Evolutionary conservation across 805 yeast species (phyloP).

Genomic region (Saturnispora bothae): DNA sequence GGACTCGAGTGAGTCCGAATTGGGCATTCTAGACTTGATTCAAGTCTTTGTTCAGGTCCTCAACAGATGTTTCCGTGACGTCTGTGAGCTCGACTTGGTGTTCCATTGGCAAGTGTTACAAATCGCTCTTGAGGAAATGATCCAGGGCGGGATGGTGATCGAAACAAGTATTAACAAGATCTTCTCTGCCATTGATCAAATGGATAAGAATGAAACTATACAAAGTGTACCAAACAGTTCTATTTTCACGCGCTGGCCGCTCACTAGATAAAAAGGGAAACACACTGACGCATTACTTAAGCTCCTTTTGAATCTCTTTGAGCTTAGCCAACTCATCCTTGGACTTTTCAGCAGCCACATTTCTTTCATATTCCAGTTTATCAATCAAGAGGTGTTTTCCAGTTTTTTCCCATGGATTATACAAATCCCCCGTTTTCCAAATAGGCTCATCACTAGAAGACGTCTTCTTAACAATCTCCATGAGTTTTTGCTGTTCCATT

Average conservation of each 20-base stretch:
- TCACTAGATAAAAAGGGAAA: not conserved
- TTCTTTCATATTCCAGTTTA: slow-evolving; percentile 37
- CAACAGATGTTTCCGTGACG: slow-evolving; percentile 87
- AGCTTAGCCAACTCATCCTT: slow-evolving; percentile 31
- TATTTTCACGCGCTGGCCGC: slow-evolving; percentile 5
- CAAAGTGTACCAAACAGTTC: not conserved
- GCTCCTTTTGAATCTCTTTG: slow-evolving; percentile 28
- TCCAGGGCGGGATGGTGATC: slow-evolving; percentile 97
- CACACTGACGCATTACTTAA: not conserved
- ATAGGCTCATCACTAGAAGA: slow-evolving; percentile 64
- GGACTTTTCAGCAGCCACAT: slow-evolving; percentile 32
- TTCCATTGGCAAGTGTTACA: slow-evolving; percentile 97
- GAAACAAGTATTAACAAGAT: slow-evolving; percentile 79
- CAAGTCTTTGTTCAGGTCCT: slow-evolving; percentile 95
- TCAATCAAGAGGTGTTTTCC: slow-evolving; percentile 29
- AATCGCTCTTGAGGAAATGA: slow-evolving; percentile 81
- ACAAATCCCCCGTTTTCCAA: slow-evolving; percentile 69
- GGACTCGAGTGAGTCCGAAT: slow-evolving; percentile 90
- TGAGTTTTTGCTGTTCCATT: slow-evolving; percentile 58
- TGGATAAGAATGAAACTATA: slow-evolving; percentile 36
- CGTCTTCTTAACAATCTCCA: slow-evolving; percentile 55
- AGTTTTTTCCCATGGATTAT: slow-evolving; percentile 52
- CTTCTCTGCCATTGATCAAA: slow-evolving; percentile 73
- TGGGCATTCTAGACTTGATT: slow-evolving; percentile 86
- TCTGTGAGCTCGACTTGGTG: slow-evolving; percentile 92